Evolutionary conservation across 1,284 basidiomycete genomes (phyloP).

Genomic region (Moesziomyces globuligerus): DNA sequence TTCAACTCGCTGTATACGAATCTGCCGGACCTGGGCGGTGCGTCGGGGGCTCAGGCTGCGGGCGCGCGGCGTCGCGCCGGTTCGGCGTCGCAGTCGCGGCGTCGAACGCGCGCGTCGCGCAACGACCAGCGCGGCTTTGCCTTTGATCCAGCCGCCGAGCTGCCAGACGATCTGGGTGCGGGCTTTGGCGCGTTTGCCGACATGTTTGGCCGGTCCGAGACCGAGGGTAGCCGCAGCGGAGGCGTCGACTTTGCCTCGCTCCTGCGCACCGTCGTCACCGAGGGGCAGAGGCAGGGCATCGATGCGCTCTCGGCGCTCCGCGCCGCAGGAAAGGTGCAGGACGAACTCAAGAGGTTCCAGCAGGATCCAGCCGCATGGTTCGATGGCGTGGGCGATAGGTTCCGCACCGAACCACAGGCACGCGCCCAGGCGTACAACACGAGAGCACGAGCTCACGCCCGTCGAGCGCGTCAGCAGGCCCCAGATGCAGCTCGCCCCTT

Average conservation of each 20-base stretch:
- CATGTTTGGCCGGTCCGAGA: slow-evolving; percentile 19
- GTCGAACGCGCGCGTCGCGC: slow-evolving; percentile 17
- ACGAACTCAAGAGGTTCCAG: slow-evolving; percentile 36
- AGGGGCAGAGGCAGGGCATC: slow-evolving; percentile 41
- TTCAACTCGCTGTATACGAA: slow-evolving; percentile 43
- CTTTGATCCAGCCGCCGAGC: slow-evolving; percentile 13
- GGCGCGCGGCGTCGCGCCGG: slow-evolving; percentile 6
- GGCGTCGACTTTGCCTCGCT: slow-evolving; percentile 35
- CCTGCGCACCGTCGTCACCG: slow-evolving; percentile 24
- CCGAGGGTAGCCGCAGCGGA: background rate
- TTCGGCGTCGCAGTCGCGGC: slow-evolving; percentile 12
- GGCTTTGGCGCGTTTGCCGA: slow-evolving; percentile 38
- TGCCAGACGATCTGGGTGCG: slow-evolving; percentile 27
- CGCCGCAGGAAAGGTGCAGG: slow-evolving; percentile 40
- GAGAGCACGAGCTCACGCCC: slow-evolving; percentile 17
- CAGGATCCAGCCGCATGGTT: slow-evolving; percentile 36
- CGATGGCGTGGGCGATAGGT: slow-evolving; percentile 29
- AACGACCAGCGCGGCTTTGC: slow-evolving; percentile 17
- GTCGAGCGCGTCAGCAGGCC: slow-evolving; percentile 3
- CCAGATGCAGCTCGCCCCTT: background rate
- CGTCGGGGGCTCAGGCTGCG: background rate
- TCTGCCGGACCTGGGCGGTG: slow-evolving; percentile 19
- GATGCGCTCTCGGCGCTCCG: slow-evolving; percentile 38
- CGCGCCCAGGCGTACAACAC: slow-evolving; percentile 2
- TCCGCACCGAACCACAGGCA: slow-evolving; percentile 9